These are phyloP conservation scores for Hypoxylon subgilvum DNA, from an alignment of 495 filamentous ascomycete species.

Conservation along the genomic window DNA sequence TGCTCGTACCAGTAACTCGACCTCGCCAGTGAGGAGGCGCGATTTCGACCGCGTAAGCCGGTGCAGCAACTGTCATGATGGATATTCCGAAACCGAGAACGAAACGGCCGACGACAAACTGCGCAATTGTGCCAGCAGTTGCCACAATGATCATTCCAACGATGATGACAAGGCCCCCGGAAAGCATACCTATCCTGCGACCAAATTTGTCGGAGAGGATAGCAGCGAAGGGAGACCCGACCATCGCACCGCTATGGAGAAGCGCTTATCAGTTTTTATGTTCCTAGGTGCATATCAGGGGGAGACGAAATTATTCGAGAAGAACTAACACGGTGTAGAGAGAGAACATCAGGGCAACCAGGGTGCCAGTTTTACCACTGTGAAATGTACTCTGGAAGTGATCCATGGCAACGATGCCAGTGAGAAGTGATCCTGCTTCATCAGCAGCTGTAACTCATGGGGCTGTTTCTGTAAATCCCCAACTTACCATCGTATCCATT, in stretches of 20 bases:
- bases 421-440: constrained; percentile 51
- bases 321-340: constrained; percentile 54
- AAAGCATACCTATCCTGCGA: constrained; percentile 53
- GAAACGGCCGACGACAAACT: constrained; percentile 59
- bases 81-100: constrained; percentile 58
- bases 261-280: constrained; percentile 1
- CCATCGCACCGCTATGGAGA: constrained; percentile 50
- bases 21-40: constrained; percentile 59
- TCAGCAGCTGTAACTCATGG: constrained; percentile 6
- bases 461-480: not conserved
- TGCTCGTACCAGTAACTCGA: constrained; percentile 46
- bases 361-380: constrained; percentile 43
- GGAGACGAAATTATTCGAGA: not conserved
- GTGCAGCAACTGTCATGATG: constrained; percentile 57
- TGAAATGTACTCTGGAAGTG: constrained; percentile 48
- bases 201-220: constrained; percentile 53
- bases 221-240: constrained; percentile 52
- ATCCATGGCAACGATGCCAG: constrained; percentile 50
- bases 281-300: no score
- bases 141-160: constrained; percentile 54
- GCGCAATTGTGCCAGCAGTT: constrained; percentile 43
- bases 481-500: constrained; percentile 56
- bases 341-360: constrained; percentile 53
- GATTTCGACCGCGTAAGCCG: constrained; percentile 56
- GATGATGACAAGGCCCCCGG: constrained; percentile 59